These are phyloP conservation scores for Sechiopsis laciniata DNA, from an alignment of 306 rosid species.

Conservation along the genomic window DNA sequence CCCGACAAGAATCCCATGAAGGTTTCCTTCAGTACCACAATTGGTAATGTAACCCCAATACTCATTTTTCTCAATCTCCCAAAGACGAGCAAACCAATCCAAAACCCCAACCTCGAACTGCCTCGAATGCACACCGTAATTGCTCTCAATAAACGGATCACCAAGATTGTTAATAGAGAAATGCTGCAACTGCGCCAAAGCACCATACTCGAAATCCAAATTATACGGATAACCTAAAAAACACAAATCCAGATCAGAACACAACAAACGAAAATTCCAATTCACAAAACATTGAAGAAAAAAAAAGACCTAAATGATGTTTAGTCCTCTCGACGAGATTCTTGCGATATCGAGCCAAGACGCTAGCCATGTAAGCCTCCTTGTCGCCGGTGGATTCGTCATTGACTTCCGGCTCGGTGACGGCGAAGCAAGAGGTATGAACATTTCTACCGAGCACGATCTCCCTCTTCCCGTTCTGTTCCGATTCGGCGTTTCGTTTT, in stretches of 20 bases:
- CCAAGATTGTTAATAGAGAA: constrained; percentile 94
- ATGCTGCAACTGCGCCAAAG: constrained; percentile 75
- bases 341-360: constrained; percentile 58
- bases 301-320: constrained; percentile 53
- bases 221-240: constrained; percentile 68
- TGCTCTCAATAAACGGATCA: constrained; percentile 95
- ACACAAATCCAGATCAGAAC: constrained; percentile 21
- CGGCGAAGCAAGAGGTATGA: constrained; percentile 53
- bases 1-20: constrained; percentile 82
- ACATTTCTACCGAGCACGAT: constrained; percentile 64
- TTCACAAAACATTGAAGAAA: not conserved
- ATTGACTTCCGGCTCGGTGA: constrained; percentile 65
- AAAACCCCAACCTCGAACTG: constrained; percentile 91
- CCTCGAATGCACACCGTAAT: constrained; percentile 89
- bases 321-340: constrained; percentile 59
- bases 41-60: constrained; percentile 99
- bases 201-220: constrained; percentile 96
- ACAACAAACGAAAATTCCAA: not conserved
- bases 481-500: not conserved
- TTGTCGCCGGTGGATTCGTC: constrained; percentile 74
- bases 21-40: constrained; percentile 98
- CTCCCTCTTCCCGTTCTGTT: constrained; percentile 30
- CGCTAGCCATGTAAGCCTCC: constrained; percentile 80
- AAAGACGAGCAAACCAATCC: constrained; percentile 94
- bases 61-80: constrained; percentile 87